A percentile compares a stretch with the other conserved stretches of the same genome.
These are phyloP conservation scores for Neurospora sp. DNA, from an alignment of 495 filamentous ascomycete species.

Conservation along the genomic window DNA sequence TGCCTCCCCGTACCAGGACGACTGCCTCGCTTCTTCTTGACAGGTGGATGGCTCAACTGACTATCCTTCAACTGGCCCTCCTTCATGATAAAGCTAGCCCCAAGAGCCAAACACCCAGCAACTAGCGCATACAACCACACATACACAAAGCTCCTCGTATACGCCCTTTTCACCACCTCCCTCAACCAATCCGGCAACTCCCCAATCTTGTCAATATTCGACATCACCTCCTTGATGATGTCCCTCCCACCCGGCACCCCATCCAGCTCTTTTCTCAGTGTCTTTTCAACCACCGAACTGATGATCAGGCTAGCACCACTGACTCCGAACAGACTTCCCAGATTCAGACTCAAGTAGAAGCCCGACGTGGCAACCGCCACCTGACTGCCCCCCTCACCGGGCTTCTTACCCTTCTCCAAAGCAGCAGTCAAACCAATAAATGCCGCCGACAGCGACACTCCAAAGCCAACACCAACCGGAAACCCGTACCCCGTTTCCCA, in stretches of 20 bases:
- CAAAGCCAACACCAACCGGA: slow-evolving; percentile 8
- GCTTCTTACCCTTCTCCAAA: not conserved
- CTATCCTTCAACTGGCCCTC: not conserved
- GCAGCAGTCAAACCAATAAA: slow-evolving; percentile 8
- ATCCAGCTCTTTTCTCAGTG: not conserved
- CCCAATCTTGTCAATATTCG: slow-evolving; percentile 8
- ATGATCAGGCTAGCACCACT: slow-evolving; percentile 3
- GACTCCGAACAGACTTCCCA: slow-evolving; percentile 6
- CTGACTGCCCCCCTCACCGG: not conserved
- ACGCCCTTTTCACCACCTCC: not conserved
- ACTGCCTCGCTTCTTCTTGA: not conserved
- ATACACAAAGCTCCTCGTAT: slow-evolving; percentile 6
- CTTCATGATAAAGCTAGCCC: slow-evolving; percentile 6
- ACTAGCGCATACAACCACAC: slow-evolving; percentile 5
- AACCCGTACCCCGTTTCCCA: slow-evolving; percentile 7
- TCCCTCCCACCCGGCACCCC: not conserved
- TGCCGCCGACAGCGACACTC: slow-evolving; percentile 8
- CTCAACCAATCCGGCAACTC: slow-evolving; percentile 3
- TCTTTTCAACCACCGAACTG: not conserved
- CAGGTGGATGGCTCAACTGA: not conserved
- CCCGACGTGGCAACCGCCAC: slow-evolving; percentile 8
- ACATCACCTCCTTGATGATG: slow-evolving; percentile 4
- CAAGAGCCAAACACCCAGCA: slow-evolving; percentile 2
- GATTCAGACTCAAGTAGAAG: slow-evolving; percentile 5
- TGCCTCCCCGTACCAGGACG: not conserved